Percentiles rank a stretch among this genome's conserved stretches.
Evolutionary conservation across 2,329 filamentous ascomycete species (phyloP).

Genomic region (Talaromyces atroroseus): DNA sequence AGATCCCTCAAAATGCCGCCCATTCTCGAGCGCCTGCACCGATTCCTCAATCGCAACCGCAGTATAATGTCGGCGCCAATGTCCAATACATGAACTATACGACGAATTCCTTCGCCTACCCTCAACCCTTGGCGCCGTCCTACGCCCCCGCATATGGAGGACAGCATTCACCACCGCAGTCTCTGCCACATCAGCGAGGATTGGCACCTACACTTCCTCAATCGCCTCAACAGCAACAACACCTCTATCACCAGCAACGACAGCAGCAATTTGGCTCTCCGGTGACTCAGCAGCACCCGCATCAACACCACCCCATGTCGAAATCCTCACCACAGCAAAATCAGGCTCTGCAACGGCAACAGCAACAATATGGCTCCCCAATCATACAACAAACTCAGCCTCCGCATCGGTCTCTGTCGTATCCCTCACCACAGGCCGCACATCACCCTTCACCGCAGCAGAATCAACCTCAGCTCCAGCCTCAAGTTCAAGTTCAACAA

Average conservation of each 20-base stretch:
- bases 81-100: conserved; percentile 30
- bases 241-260: conserved; percentile 25
- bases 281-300: background rate
- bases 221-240: conserved; percentile 19
- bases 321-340: conserved; percentile 11
- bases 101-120: conserved; percentile 30
- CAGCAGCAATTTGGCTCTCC: conserved; percentile 20
- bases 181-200: conserved; percentile 16
- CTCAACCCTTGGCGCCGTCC: conserved; percentile 28
- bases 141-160: conserved; percentile 27
- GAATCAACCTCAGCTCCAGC: conserved; percentile 4
- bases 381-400: background rate
- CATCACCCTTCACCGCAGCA: conserved; percentile 12
- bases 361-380: conserved; percentile 1
- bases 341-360: background rate
- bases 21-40: conserved; percentile 15
- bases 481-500: background rate
- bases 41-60: conserved; percentile 18
- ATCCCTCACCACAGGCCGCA: conserved; percentile 4
- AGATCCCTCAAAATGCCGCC: conserved; percentile 29
- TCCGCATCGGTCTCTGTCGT: background rate
- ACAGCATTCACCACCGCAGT: conserved; percentile 23
- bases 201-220: conserved; percentile 13
- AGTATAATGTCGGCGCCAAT: conserved; percentile 30
- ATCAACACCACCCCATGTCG: no score